Base-by-base conservation (phyloP, 169 alveolate species). In the Toxoplasma gondii region DNA sequence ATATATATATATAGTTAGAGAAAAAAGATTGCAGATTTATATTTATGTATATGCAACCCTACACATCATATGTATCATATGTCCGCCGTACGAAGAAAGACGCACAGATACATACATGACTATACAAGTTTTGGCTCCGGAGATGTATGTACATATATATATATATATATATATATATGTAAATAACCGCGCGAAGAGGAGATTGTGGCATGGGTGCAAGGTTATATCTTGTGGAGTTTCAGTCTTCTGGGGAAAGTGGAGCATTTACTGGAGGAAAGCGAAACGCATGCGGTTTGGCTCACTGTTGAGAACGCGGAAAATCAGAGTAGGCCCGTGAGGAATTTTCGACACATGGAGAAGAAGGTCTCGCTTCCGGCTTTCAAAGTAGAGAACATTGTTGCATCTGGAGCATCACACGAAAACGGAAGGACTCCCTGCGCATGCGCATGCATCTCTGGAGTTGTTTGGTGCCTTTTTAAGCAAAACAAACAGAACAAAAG, bases 271-370 rank as follows among this genome's bases (percentile, higher is more conserved):
- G 58, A 4, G 58, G 58, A 49, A n/a, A n/a, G n/a, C n/a, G n/a
- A 49, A 49, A 49, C 4, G 58, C 58, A 49, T 4, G 58, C 5
- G n/a, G 10, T 2, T 22, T 0, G 39, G 5, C 90, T 82, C 19
- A 95, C 97, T 97, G 94, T 98, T 98, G 93, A 97, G 96, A 9
- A 99, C 96, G 84, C 98, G 97, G 86, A 98, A 98, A 94, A 98
- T 99, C 53, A 97, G 97, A 41, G 99, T 96, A 53, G 99, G 99
- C 0, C 99, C 99, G 58, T 97, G 96, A 31, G 99, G 99, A 88
- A 98, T 97, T 94, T 98, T 97, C 31, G 98, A 97, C 41, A 99
- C 95, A 99, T 99, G 98, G 96, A 99, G 74, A 91, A 96, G 98
- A 93, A 97, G 94, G 95, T 98, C 99, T 70, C 96, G 96, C 83